Base-by-base conservation (phyloP, 331 rosid species). In the Ulmus americana region DNA sequence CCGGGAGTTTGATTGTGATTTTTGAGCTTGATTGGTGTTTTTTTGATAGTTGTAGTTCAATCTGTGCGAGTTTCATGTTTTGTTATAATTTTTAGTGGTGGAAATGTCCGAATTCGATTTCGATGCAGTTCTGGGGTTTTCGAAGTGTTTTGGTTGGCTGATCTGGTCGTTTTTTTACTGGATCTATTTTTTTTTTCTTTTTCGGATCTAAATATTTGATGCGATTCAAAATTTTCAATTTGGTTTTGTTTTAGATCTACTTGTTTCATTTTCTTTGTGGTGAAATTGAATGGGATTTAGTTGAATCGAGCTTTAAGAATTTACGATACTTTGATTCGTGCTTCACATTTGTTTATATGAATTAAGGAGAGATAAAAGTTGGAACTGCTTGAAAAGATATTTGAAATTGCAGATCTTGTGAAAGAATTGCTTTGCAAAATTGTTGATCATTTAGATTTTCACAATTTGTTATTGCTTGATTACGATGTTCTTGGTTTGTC, bases 171-270 rank as follows among this genome's bases (percentile, higher is more conserved):
- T 44, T 22, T 47, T 47, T 47, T 8, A 9, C 35, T 63, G 55
- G 68, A 63, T 63, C 68, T 63, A 8, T 2, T 35, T 9, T 38
- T 22, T 6, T 47, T 63, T 47, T 46, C 7, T 28, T 63, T 46
- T 14, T 63, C 56, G 6, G 68, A 47, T 63, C 12, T 1, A 8
- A 11, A 2, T 16, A 20, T 22, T 61, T 10, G 41, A 12, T 61
- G 9, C 13, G 28, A 12, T 28, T 67, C 18, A 11, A 4, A 1
- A 13, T 8, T 22, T 45, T n/a, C 18, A 44, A 3, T 3, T 9
- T 20, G 41, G 8, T 43, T 7, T 22, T 6, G 54, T 10, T 44
- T 40, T 55, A 67, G 71, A 65, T 65, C 70, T 51, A 7, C 15
- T 39, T 45, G 8, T 45, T 8, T 41, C 16, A 18, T 53, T 66